Base-by-base conservation (phyloP, 2,329 filamentous ascomycete species). In the Pyrenophora seminiperda region DNA sequence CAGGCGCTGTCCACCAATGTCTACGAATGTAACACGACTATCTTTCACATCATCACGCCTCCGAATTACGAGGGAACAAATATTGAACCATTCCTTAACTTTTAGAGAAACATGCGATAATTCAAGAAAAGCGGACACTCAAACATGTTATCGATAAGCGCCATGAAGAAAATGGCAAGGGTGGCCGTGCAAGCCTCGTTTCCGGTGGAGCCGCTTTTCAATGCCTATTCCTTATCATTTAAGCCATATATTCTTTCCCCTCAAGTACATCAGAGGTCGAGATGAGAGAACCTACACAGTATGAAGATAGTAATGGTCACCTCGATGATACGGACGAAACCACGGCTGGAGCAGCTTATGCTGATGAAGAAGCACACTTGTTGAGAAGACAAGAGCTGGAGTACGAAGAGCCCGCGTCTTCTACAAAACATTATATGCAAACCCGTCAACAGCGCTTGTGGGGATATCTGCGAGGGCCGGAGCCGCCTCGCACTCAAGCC, bases 391-490 rank as follows among this genome's bases (percentile, higher is more conserved):
- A 69, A 56, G 62, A 68, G 47, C 19, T 66, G 31, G 63, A 63
- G 11, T 61, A 62, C 20, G 66, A 69, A 37, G 63, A 67, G 10
- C 50, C 41, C 33, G 36, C 30, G 3, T n/a, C 41, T 27, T 43
- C 57, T 6, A 39, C 24, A 11, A 27, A 27, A 3, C 7, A 9
- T 3, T 17, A 14, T 15, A 5, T 9, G 0, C 54, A 47, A n/a
- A 30, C 15, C n/a, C 45, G 53, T 32, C 22, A 34, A 29, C 39
- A 20, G n/a, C 46, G 52, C 5, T 53, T 44, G 14, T 54, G 50
- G 40, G n/a, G 13, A 61, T 76, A 75, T 62, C 62, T 76, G 5
- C 66, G 72, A 44, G 77, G 77, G 4, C 78, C 77, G 2, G 53
- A 73, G 29, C 74, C 76, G 14, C 75, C 75, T 7, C 67, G 71